Evolutionary conservation across 176 grass and related monocot genomes (phyloP), one percentile per base, ranked within the genome.

Genomic region (Tillandsia leiboldiana): DNA sequence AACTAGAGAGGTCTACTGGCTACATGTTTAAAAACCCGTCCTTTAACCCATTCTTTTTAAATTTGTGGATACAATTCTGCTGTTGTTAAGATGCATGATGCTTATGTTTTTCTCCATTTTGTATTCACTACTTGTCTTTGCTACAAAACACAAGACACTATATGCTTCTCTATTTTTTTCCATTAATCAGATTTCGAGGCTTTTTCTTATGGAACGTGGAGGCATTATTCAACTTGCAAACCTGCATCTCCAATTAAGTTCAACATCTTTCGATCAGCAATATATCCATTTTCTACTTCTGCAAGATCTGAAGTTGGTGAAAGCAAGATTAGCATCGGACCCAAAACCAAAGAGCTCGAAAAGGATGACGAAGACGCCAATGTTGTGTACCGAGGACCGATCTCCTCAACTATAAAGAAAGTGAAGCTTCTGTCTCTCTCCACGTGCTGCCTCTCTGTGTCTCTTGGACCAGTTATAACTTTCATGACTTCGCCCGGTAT

Each of bases 351-450:
- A 69, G 75, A 80, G 81, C 64, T 70, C 24, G 78, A 85, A 70
- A 83, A 87, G 66, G 87, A 87, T 2, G 66, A 51, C 2, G 76
- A 87, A 3, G 89, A 86, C 47, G 61, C 64, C 20, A 67, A 49
- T 2, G 74, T 90, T 7, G 80, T 93, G 42, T 99, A 99, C 24
- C 28, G 85, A 53, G 94, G 94, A 20, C 89, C 94, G 2, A 93
- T 99, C 72, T 90, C 94, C n/a, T 93, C 94, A 20, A 93, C 87
- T 62, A 88, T 99, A 68, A 93, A 93, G 80, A 99, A 99, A 93
- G 94, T 99, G 51, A 99, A 99, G 78, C 87, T 99, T 61, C 84
- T 99, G 52, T 99, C 94, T 26, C 87, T 99, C 8, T 99, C 94
- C 28, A 99, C 94, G 73, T 93, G 89, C 63, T 99, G 94, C 77